These are phyloP conservation scores for Rhodotorula kratochvilovae DNA, from an alignment of 768 basidiomycete species.

Conservation along the genomic window DNA sequence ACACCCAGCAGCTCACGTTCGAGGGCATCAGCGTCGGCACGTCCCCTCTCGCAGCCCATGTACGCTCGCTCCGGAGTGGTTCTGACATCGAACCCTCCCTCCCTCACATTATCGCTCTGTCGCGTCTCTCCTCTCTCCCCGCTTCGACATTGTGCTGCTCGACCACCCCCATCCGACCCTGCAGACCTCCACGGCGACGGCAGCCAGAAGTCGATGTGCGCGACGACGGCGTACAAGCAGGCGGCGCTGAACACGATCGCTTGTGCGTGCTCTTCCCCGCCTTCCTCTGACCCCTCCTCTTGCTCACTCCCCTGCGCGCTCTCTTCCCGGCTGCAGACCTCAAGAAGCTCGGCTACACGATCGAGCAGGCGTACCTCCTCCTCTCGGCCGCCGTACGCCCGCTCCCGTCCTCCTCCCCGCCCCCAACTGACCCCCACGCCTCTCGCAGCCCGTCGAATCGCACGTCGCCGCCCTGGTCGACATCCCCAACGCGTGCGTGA, in stretches of 20 bases:
- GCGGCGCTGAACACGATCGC: slow-evolving; percentile 70
- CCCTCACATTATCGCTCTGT: too few relatives aligned
- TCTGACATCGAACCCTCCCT: too few relatives aligned
- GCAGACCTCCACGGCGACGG: slow-evolving; percentile 55
- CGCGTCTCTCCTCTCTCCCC: background rate
- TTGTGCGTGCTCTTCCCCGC: slow-evolving; percentile 41
- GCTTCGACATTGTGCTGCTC: background rate
- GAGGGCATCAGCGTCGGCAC: slow-evolving; percentile 64
- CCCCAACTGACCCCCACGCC: background rate
- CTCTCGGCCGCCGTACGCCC: slow-evolving; percentile 56
- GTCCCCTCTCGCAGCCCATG: background rate
- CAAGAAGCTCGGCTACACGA: slow-evolving; percentile 64
- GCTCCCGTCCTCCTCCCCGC: background rate
- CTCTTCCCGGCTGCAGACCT: slow-evolving; percentile 49
- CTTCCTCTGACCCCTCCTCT: background rate
- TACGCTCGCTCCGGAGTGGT: too few relatives aligned
- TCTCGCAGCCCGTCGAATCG: slow-evolving; percentile 57
- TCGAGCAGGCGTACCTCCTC: slow-evolving; percentile 70
- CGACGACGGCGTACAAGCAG: slow-evolving; percentile 70
- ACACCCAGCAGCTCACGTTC: slow-evolving; percentile 70
- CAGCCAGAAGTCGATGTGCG: slow-evolving; percentile 72
- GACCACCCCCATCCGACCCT: too few relatives aligned
- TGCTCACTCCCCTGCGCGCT: background rate
- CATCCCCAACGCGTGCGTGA: slow-evolving; percentile 66
- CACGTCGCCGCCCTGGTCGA: slow-evolving; percentile 69